Conservation (phyloP, 768 basidiomycete genomes). For the Pleurotus sapidus region DNA sequence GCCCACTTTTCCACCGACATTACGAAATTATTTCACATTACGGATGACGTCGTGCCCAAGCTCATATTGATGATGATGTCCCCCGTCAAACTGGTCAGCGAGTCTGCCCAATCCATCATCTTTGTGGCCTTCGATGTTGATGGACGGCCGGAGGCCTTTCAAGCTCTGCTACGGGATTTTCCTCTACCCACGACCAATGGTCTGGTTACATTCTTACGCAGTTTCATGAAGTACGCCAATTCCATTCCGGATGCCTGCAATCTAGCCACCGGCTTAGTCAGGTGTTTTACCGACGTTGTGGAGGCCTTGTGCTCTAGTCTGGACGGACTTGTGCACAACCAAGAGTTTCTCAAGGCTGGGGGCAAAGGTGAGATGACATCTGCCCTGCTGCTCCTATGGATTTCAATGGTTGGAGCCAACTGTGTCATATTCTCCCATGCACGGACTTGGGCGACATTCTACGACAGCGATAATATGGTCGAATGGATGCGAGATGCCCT, state of each 20-base stretch:
- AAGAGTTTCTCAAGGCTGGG: constrained; percentile 43
- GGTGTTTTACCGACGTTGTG: constrained; percentile 89
- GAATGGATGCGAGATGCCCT: constrained; percentile 99
- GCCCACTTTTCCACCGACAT: constrained; percentile 50
- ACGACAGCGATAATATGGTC: constrained; percentile 82
- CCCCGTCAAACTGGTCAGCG: constrained; percentile 71
- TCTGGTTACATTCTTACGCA: constrained; percentile 62
- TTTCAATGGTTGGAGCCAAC: constrained; percentile 73
- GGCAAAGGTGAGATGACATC: constrained; percentile 42
- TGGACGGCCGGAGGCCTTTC: constrained; percentile 83
- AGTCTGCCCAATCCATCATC: constrained; percentile 74
- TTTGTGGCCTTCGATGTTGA: constrained; percentile 90
- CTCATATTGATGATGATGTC: constrained; percentile 71
- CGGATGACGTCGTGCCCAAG: constrained; percentile 56
- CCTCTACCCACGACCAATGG: constrained; percentile 70
- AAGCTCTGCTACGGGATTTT: constrained; percentile 66
- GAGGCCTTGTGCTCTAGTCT: constrained; percentile 78
- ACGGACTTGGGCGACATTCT: constrained; percentile 76
- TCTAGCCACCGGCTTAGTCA: constrained; percentile 86
- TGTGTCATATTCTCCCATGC: constrained; percentile 85
- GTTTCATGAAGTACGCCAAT: constrained; percentile 61
- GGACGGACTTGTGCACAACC: constrained; percentile 65
- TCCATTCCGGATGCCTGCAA: constrained; percentile 81
- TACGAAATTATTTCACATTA: constrained; percentile 50
- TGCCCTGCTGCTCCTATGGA: constrained; percentile 74